Base-by-base conservation (phyloP, 169 alveolate genomes). In the Theileria equi region DNA sequence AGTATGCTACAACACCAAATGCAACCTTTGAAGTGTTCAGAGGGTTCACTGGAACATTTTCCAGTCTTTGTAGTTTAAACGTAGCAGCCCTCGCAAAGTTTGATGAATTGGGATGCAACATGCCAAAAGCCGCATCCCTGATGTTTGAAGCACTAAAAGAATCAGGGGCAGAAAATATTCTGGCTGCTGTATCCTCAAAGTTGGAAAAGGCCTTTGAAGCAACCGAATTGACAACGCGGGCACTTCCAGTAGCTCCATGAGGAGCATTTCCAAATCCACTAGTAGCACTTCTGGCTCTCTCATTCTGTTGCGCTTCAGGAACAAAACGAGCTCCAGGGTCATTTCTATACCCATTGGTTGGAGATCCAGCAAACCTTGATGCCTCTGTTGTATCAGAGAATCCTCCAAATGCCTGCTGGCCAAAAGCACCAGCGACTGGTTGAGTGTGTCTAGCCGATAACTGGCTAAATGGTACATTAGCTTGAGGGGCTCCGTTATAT, bases 1-100 rank as follows among this genome's bases (percentile, higher is more conserved):
- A 85, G 29, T 85, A 85, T 10, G 74, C 89, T 32, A 78, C 84
- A 13, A 85, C 65, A 21, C 81, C 55, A 73, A 79, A 85, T 45
- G 81, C 62, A 29, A 81, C 49, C 55, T 78, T 80, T 48, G 38
- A 68, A n/a, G 62, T 43, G 4, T 69, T 41, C 19, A 47, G 28
- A 13, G 81, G 63, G 40, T 74, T 64, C 19, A 62, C 45, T 4
- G 89, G 89, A 25, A 85, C 84, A 47, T 81, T 81, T 41, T 85
- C 92, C 45, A 85, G 48, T n/a, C 80, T 79, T 16, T 78, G 74
- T 35, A 85, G 55, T 62, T 47, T 76, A 59, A 76, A 76, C 3
- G 57, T 67, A 19, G 72, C 80, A 10, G 85, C 85, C 73, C 60
- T 65, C 32, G 41, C 26, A 48, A 38, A 73, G 13, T 73, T 57